Base-by-base conservation (phyloP, 768 basidiomycete genomes). In the Panus rudis region DNA sequence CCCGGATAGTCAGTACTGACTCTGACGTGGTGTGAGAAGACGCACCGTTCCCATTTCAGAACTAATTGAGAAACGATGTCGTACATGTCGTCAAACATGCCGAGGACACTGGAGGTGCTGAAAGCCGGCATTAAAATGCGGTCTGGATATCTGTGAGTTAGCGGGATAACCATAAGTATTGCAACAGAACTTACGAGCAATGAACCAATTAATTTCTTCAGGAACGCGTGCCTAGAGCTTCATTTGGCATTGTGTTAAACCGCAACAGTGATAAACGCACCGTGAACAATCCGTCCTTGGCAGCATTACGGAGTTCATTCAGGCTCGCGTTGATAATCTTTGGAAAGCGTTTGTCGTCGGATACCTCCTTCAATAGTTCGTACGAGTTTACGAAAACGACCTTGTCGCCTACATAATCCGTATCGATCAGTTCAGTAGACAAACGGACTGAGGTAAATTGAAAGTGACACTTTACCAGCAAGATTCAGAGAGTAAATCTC, bases 61-160 rank as follows among this genome's bases (percentile, higher is more conserved):
- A 70, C 45, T 39, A 74, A 59, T 52, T 73, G 72, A 20, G 59
- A 55, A 5, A 57, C 58, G 34, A 73, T 67, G 49, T 74, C 73
- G 6, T 61, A 52, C 72, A 73, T 74, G 41, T 68, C 68, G 33
- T 65, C 63, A 47, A 72, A 67, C 73, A 76, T 74, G 42, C 58
- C 61, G 31, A 62, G 63, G 37, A 73, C 64, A 6, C 62, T 59
- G 20, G 61, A 51, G 3, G 72, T 64, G 19, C 71, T 71, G 55
- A 74, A 68, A 1, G 64, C 63, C 7, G 68, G 68, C 56, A 66
- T 62, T 12, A 70, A 55, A 41, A 70, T 57, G 22, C 68, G 63
- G 47, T 66, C 65, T 65, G 45, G 34, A n/a, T n/a, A n/a, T n/a
- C n/a, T n/a, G n/a, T n/a, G n/a, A n/a, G n/a, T n/a, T n/a, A n/a